Percentiles rank a stretch among this genome's conserved stretches.
Evolutionary conservation across 2,329 filamentous ascomycete genomes (phyloP).

Genomic region (Claviceps sp.): DNA sequence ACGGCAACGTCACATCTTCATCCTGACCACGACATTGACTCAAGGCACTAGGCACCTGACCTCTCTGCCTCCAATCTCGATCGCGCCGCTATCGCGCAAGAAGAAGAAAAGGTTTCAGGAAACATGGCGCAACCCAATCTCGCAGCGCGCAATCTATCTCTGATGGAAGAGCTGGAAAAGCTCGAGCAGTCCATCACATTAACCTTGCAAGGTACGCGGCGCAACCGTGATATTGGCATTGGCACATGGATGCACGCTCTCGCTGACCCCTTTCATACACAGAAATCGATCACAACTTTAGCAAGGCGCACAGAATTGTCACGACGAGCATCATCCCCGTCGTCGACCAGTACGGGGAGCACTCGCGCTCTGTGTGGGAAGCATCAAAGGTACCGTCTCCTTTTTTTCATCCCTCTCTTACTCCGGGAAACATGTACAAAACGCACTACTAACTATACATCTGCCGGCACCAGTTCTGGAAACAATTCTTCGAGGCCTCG

Average conservation of each 20-base stretch:
- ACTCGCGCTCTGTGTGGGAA: slow-evolving; percentile 91
- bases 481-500: slow-evolving; percentile 98
- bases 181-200: slow-evolving; percentile 94
- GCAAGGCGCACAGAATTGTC: slow-evolving; percentile 88
- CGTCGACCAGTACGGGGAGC: slow-evolving; percentile 88
- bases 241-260: neutral
- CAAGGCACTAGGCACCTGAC: neutral
- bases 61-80: neutral
- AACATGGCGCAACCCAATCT: slow-evolving; percentile 36
- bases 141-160: slow-evolving; percentile 48
- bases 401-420: neutral
- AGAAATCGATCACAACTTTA: slow-evolving; percentile 99
- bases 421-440: neutral
- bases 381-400: slow-evolving; percentile 61
- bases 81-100: neutral
- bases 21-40: neutral
- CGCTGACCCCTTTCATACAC: slow-evolving; percentile 3
- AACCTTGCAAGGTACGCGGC: slow-evolving; percentile 65
- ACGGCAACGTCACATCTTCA: neutral
- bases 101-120: neutral
- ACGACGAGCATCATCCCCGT: slow-evolving; percentile 85
- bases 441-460: too few species aligned
- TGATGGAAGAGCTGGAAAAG: slow-evolving; percentile 91
- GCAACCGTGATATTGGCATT: neutral
- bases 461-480: slow-evolving; percentile 67